phyloP scores from a whole-genome alignment of 768 basidiomycete species.

The Tylopilus sp. region DNA sequence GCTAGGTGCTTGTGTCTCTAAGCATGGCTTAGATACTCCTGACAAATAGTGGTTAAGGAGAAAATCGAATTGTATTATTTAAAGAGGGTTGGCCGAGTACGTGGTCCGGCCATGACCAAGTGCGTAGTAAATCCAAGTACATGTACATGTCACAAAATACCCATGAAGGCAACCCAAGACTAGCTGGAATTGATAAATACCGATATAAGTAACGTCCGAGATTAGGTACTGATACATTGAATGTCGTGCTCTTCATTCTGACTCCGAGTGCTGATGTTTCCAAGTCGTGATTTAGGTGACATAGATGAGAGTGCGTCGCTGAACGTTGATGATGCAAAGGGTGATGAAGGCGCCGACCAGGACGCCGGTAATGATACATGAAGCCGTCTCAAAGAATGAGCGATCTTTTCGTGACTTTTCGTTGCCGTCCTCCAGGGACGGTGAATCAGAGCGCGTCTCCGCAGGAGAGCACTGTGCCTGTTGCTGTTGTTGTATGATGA shows the following conservation, averaged over 20 bases:
- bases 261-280: not conserved
- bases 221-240: constrained; percentile 21
- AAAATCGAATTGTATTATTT: not conserved
- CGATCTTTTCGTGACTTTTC: constrained; percentile 18
- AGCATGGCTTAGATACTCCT: not conserved
- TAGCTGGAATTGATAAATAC: constrained; percentile 25
- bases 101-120: not conserved
- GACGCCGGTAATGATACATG: constrained; percentile 55
- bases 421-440: constrained; percentile 1
- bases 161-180: constrained; percentile 6
- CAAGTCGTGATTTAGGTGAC: constrained; percentile 24
- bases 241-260: constrained; percentile 4
- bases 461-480: constrained; percentile 15
- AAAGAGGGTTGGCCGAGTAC: not conserved
- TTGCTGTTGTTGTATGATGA: constrained; percentile 22
- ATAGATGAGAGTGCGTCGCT: constrained; percentile 44
- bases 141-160: constrained; percentile 1
- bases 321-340: constrained; percentile 46
- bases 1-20: no score
- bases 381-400: constrained; percentile 35
- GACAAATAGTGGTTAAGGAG: not conserved
- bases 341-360: constrained; percentile 57
- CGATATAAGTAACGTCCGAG: constrained; percentile 21
- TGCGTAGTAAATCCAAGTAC: not conserved
- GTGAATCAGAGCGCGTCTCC: constrained; percentile 12